Percentiles rank a stretch among this genome's conserved stretches.
Evolutionary conservation across 495 filamentous ascomycete species (phyloP).

Genomic region (Stereocaulon alpinum): DNA sequence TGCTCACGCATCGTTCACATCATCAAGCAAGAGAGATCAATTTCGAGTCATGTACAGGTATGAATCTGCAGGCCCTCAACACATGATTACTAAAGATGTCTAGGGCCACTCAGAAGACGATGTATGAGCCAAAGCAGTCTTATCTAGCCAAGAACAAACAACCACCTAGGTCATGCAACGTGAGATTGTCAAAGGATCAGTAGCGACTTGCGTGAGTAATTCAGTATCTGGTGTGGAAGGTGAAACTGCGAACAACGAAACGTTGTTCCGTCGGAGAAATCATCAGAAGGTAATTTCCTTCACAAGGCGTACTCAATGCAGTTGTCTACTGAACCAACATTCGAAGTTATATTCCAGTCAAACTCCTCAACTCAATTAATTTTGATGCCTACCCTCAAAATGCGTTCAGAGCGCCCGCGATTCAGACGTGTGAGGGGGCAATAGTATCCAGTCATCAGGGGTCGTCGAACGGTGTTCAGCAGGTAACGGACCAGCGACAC

Average conservation of each 20-base stretch:
- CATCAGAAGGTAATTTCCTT: not conserved
- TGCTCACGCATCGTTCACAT: not conserved
- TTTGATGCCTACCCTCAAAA: conserved; percentile 6
- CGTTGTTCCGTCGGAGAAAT: not conserved
- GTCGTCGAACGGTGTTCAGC: conserved; percentile 4
- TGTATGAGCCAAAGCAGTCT: conserved; percentile 6
- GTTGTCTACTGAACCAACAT: not conserved
- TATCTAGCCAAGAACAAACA: not conserved
- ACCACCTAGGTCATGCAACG: conserved; percentile 10
- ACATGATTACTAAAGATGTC: conserved; percentile 1
- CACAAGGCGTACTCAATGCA: not conserved
- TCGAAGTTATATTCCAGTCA: not conserved
- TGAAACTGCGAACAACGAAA: not conserved
- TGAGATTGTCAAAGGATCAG: not conserved
- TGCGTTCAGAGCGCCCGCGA: conserved; percentile 1
- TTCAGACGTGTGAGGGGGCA: conserved; percentile 1
- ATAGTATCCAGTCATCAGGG: conserved; percentile 3
- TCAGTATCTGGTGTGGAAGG: not conserved
- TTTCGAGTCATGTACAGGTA: not conserved
- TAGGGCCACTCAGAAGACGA: conserved; percentile 5
- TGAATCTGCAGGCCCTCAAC: not conserved
- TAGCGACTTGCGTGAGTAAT: conserved; percentile 1
- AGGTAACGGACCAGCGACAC: not conserved
- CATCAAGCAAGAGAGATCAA: not conserved
- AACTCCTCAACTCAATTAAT: not conserved